Evolutionary conservation across 805 yeast species (phyloP), one percentile per base, ranked within the genome.

Genomic region (Debaryomyces prosopidis): DNA sequence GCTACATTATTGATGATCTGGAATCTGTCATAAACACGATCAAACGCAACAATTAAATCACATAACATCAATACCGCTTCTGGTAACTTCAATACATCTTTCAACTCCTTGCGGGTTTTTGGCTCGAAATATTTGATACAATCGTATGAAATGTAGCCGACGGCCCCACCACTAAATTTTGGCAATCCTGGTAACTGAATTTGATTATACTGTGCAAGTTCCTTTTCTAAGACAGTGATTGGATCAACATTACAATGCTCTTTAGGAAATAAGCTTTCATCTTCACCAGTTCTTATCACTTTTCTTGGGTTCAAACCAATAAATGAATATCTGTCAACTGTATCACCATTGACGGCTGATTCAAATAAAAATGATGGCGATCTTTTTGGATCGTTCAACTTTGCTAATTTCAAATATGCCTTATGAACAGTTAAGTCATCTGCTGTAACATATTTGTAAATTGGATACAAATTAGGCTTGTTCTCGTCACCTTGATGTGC

Each of bases 51-150:
- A 27, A 94, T 81, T 30, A 87, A 80, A 67, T 94, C 97, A 66
- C 85, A 89, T 48, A 94, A 69, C 98, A 94, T 90, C 65, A 94
- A 70, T 5, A 85, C 84, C 2, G 97, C 86, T 68, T 94, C 99
- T 0, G 99, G 99, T 9, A 94, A 77, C 49, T 87, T 67, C 55
- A 94, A 71, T 1, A 85, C 84, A 64, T 94, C 98, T 54, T 85
- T 81, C 54, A 91, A 73, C 3, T 76, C 76, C 52, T 88, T 80
- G 48, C 77, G 78, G 1, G 98, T 92, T 55, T 77, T 84, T 48
- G 99, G 99, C 69, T 94, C 99, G 55, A 94, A 94, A 67, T 94
- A 94, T 63, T 89, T 87, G 59, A 94, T 87, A 73, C 99, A 94
- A 66, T 94, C 99, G 59, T 94, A 94, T 1, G 97, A 89, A 36